Percentiles rank a stretch among this genome's conserved stretches.
phyloP scores from a whole-genome alignment of 2,329 filamentous ascomycete genomes.

The Fonsecaea erecta region DNA sequence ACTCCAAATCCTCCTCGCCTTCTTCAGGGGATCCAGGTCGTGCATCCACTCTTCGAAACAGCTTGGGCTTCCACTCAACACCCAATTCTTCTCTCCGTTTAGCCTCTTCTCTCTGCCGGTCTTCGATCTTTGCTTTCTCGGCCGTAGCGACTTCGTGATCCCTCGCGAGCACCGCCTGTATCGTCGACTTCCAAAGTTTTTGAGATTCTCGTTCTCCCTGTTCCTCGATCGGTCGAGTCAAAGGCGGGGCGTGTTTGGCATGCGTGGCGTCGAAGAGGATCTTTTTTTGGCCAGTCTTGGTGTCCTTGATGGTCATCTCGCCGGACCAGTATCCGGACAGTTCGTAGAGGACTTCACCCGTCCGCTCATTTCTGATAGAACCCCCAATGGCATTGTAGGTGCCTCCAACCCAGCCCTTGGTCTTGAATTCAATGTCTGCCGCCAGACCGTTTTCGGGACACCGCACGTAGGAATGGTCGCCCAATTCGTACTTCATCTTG shows the following conservation, averaged over 20 bases:
- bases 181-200: slow-evolving; percentile 80
- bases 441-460: slow-evolving; percentile 86
- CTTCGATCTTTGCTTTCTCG: slow-evolving; percentile 95
- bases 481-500: slow-evolving; percentile 99
- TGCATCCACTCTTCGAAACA: slow-evolving; percentile 77
- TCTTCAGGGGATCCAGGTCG: slow-evolving; percentile 74
- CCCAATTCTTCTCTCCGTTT: slow-evolving; percentile 76
- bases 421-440: slow-evolving; percentile 97
- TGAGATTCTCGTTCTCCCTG: slow-evolving; percentile 92
- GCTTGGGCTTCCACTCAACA: slow-evolving; percentile 82
- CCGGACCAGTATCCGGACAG: slow-evolving; percentile 91
- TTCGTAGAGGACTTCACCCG: slow-evolving; percentile 86
- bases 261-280: slow-evolving; percentile 85
- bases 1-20: slow-evolving; percentile 88
- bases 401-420: slow-evolving; percentile 94
- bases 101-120: slow-evolving; percentile 87
- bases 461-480: slow-evolving; percentile 71
- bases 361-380: slow-evolving; percentile 83
- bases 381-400: slow-evolving; percentile 97
- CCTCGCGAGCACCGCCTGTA: slow-evolving; percentile 76
- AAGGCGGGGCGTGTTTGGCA: slow-evolving; percentile 75
- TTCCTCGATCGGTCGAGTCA: slow-evolving; percentile 76
- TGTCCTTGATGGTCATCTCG: slow-evolving; percentile 89
- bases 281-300: slow-evolving; percentile 88
- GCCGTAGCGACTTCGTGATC: slow-evolving; percentile 90